Base-by-base conservation (phyloP, 2,329 filamentous ascomycete genomes). In the Fusarium marasasianum region DNA sequence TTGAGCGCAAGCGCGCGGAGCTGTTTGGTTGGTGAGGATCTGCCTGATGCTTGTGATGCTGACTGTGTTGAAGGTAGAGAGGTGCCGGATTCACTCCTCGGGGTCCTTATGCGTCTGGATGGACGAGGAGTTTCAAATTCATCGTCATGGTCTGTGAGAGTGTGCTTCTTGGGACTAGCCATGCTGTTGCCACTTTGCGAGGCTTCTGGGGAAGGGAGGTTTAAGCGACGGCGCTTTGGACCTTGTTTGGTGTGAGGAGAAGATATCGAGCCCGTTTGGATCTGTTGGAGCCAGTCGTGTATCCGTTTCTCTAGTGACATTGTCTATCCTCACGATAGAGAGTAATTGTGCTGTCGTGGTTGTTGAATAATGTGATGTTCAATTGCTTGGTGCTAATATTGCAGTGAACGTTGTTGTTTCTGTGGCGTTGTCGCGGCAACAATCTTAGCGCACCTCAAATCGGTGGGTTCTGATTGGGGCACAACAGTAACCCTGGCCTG, bases 81-180 rank as follows among this genome's bases (percentile, higher is more conserved):
- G 26, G 38, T 53, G 24, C 43, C 29, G n/a, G 68, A 71, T 43
- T 64, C 68, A 7, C 53, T 71, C 37, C 65, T 71, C 3, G 68
- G 65, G 5, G 65, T 64, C 29, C 45, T 55, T 13, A 50, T 54
- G 9, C 37, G 20, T 47, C 65, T 50, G 12, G 35, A 24, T 17
- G 56, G 29, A 11, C 62, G 65, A 33, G 68, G 58, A 12, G 65
- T 69, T 41, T 71, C 53, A 9, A 41, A 26, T 47, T 48, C 26
- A 33, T 53, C 48, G 20, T 22, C 50, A 53, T 53, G n/a, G 7
- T 60, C 43, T 4, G n/a, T n/a, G 14, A 33, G 41, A 24, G 26
- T 17, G n/a, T 24, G 60, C 24, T 58, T 63, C 8, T 20, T 22
- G n/a, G 15, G 18, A 29, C n/a, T 33, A 18, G 13, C 8, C 60